Percentiles rank a stretch among this genome's conserved stretches.
Evolutionary conservation across 2,329 filamentous ascomycete species (phyloP).

Genomic region (Aspergillus novoparasiticus): DNA sequence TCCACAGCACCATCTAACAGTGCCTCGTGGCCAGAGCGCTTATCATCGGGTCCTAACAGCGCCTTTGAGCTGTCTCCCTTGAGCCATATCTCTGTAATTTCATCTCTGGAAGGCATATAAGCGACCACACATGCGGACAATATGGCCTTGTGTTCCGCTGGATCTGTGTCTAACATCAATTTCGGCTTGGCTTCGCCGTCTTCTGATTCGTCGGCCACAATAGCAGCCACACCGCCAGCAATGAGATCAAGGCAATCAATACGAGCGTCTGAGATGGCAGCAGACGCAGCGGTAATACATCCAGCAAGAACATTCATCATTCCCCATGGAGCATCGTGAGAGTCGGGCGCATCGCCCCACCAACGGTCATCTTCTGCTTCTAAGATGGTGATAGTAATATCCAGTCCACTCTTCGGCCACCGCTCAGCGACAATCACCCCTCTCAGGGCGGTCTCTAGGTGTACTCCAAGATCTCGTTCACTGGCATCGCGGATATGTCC

Average conservation of each 20-base stretch:
- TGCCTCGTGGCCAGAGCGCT: conserved; percentile 48
- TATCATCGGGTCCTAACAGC: conserved; percentile 34
- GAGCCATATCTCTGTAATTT: conserved; percentile 93
- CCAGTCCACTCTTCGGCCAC: conserved; percentile 98
- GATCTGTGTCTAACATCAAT: conserved; percentile 75
- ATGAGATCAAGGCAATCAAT: conserved; percentile 95
- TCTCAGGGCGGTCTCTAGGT: conserved; percentile 85
- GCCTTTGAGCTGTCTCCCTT: conserved; percentile 66
- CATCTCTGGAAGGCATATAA: conserved; percentile 82
- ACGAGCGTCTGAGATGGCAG: conserved; percentile 88
- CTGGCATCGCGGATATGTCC: conserved; percentile 83
- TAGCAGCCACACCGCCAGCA: conserved; percentile 82
- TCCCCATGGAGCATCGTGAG: conserved; percentile 70
- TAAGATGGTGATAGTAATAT: conserved; percentile 88
- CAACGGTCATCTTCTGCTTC: conserved; percentile 85
- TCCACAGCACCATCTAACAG: conserved; percentile 66
- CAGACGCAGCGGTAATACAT: conserved; percentile 90
- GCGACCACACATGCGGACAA: conserved; percentile 85
- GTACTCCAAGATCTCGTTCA: conserved; percentile 86
- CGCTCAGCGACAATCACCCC: conserved; percentile 89
- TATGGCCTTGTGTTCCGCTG: conserved; percentile 76
- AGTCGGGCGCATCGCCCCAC: conserved; percentile 59
- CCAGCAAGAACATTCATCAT: conserved; percentile 89
- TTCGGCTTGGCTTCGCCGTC: conserved; percentile 27
- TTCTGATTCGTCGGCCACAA: conserved; percentile 55